These are phyloP conservation scores for Lipomyces yarrowii DNA, from an alignment of 1,139 yeast genomes.

Conservation along the genomic window DNA sequence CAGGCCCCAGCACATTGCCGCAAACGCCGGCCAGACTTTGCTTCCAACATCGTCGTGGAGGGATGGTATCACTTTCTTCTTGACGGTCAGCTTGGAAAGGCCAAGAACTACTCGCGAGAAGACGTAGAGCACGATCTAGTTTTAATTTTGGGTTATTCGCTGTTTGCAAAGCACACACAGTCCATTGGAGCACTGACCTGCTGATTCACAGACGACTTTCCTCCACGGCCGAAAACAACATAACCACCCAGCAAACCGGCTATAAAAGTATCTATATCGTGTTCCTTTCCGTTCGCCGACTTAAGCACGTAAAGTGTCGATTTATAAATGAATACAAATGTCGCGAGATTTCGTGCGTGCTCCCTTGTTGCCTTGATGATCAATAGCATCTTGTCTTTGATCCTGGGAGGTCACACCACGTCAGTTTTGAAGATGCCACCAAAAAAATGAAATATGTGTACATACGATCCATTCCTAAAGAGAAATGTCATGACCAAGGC, in stretches of 20 bases:
- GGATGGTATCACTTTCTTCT: slow-evolving; percentile 17
- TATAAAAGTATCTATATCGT: slow-evolving; percentile 51
- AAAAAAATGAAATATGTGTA: not conserved
- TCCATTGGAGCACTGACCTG: slow-evolving; percentile 32
- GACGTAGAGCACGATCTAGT: slow-evolving; percentile 64
- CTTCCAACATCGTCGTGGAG: slow-evolving; percentile 7
- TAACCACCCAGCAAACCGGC: slow-evolving; percentile 70
- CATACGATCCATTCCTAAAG: slow-evolving; percentile 49
- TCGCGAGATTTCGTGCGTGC: slow-evolving; percentile 69
- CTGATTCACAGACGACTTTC: slow-evolving; percentile 38
- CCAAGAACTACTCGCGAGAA: slow-evolving; percentile 62
- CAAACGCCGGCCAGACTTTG: slow-evolving; percentile 64
- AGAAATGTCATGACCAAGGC: slow-evolving; percentile 65
- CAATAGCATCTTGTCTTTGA: slow-evolving; percentile 52
- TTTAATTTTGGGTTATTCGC: not conserved
- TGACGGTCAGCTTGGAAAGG: slow-evolving; percentile 49
- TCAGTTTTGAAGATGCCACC: not conserved
- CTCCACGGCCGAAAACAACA: slow-evolving; percentile 61
- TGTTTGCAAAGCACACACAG: not conserved
- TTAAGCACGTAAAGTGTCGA: slow-evolving; percentile 40
- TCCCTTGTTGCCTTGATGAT: slow-evolving; percentile 61
- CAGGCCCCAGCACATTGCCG: slow-evolving; percentile 73
- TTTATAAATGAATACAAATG: slow-evolving; percentile 67
- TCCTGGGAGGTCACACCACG: slow-evolving; percentile 38
- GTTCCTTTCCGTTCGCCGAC: slow-evolving; percentile 28